Conservation (phyloP, 805 yeast species). For the Pichia insulana region DNA sequence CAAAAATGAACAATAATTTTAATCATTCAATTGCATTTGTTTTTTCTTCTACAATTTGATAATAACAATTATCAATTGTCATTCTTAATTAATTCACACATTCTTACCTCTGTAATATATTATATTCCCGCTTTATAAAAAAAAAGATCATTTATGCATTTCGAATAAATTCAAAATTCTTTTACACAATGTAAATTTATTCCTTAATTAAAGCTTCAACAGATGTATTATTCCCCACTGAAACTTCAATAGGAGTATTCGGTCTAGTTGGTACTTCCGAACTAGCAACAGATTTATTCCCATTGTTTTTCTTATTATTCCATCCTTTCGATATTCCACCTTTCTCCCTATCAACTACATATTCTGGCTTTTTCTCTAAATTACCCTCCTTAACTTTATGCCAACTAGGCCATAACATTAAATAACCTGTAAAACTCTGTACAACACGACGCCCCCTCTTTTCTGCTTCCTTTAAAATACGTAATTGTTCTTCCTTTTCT, state of each 20-base stretch:
- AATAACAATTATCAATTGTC: neutral
- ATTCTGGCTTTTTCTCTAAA: neutral
- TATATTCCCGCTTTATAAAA: neutral
- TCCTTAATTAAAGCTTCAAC: no score
- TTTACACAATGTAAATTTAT: no score
- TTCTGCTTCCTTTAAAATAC: conserved; percentile 13
- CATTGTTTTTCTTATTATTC: neutral
- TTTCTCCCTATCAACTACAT: neutral
- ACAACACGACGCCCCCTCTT: conserved; percentile 12
- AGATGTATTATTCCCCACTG: neutral
- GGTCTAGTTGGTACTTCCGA: neutral
- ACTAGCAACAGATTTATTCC: neutral
- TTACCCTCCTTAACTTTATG: conserved; percentile 7
- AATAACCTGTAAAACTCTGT: conserved; percentile 24
- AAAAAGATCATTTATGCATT: no score
- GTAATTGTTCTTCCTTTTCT: conserved; percentile 4
- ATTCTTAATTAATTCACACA: no score
- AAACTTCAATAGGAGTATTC: neutral
- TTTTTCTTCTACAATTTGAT: neutral
- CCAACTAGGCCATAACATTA: conserved; percentile 20
- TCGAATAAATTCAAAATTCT: no score
- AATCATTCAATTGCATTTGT: neutral
- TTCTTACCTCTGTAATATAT: neutral
- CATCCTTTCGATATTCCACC: neutral
- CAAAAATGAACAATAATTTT: conserved; percentile 9